A percentile compares a stretch with the other conserved stretches of the same genome.
Evolutionary conservation across 179 eudicot species (phyloP).

Genomic region (Sideroxylon spinosum): DNA sequence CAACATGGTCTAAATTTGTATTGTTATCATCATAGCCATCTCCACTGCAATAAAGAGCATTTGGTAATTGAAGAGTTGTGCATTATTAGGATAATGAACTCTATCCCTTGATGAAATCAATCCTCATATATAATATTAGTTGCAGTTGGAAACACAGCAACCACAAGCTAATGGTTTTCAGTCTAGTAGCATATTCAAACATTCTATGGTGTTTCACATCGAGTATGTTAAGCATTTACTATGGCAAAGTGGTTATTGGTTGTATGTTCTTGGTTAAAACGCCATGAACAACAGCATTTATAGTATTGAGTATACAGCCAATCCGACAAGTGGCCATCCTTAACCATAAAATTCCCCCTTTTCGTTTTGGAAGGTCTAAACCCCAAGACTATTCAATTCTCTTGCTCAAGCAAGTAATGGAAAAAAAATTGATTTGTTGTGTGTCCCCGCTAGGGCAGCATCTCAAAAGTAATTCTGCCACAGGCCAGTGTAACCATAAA

Average conservation of each 20-base stretch:
- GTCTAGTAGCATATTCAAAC: neutral
- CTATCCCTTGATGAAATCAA: neutral
- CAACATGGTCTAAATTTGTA: neutral
- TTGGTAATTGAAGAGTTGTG: neutral
- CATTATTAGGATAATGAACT: neutral
- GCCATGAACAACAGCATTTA: neutral
- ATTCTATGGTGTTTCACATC: neutral
- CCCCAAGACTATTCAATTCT: neutral
- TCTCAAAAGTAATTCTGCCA: neutral
- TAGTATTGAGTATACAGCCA: neutral
- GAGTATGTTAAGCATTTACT: neutral
- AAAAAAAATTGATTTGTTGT: neutral
- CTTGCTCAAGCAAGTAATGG: neutral
- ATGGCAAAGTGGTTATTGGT: neutral
- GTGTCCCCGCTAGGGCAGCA: neutral
- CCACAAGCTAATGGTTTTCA: slow-evolving; percentile 4
- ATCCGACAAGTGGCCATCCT: neutral
- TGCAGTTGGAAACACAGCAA: neutral
- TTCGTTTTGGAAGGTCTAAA: neutral
- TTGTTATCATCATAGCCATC: neutral
- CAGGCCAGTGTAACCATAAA: neutral
- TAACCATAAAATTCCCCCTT: neutral
- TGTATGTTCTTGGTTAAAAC: neutral
- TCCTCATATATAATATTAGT: too few species aligned
- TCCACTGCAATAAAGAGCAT: neutral